Base-by-base conservation (phyloP, 331 rosid genomes). In the Rhamnella rubrinervis region DNA sequence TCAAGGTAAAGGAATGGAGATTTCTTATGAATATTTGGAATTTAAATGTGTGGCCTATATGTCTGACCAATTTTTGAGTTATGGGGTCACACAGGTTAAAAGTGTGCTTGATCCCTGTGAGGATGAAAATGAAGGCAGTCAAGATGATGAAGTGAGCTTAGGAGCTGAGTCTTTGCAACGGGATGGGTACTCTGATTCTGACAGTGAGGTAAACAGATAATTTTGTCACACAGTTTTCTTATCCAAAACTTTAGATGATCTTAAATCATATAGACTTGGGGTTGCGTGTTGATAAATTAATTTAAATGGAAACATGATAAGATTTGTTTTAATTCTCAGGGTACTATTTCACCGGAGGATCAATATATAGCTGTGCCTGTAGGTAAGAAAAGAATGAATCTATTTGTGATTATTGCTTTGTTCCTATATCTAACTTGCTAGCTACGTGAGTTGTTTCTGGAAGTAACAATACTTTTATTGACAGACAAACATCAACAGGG, bases 311-410 rank as follows among this genome's bases (percentile, higher is more conserved):
- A 44, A 44, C 15, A 11, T 1, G 64, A 58, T 78, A 60, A 38
- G 8, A 68, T 63, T 66, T 69, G 68, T 56, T 53, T 59, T 51
- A 20, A 75, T 18, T 69, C 71, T 55, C 85, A 89, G 96, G 85
- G 82, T 68, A 83, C 82, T 76, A 85, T 83, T 61, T 77, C 90
- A 55, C 91, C 79, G 70, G 91, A 85, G 61, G 75, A 83, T 76
- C 86, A 65, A 50, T 91, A 85, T 68, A 64, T 87, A 70, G 88
- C 91, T 74, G 95, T 87, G 53, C 97, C 91, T 40, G 78, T 74
- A 59, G 95, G 98, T 91, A 86, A 46, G 73, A 39, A 66, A 68
- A 65, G 62, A 66, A 65, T 44, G 67, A 14, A 50, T 51, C n/a
- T 63, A 12, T 25, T 14, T 25, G 8, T 46, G 55, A 28, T 15